Conservation (phyloP, 768 basidiomycete species). For the Mrakia hoshinonis region DNA sequence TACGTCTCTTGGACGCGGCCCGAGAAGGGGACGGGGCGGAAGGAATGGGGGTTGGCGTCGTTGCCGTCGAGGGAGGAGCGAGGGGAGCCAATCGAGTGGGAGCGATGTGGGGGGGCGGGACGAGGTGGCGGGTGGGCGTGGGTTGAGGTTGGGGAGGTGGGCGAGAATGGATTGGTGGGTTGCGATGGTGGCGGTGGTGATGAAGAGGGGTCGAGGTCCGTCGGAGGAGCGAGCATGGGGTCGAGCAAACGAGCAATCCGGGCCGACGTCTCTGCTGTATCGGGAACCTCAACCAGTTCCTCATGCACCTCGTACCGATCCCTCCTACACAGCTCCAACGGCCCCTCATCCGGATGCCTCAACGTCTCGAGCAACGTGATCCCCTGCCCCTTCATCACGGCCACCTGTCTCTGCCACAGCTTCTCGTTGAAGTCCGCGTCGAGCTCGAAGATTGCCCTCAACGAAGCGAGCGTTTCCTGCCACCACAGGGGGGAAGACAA, state of each 20-base stretch:
- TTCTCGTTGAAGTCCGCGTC: constrained; percentile 20
- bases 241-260: not conserved
- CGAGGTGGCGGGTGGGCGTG: not conserved
- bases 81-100: not conserved
- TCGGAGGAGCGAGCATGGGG: not conserved
- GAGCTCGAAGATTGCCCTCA: constrained; percentile 39
- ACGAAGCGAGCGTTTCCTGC: constrained; percentile 72
- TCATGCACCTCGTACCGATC: constrained; percentile 75
- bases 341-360: constrained; percentile 49
- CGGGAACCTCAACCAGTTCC: constrained; percentile 67
- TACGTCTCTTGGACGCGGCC: not conserved
- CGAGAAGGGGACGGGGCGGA: constrained; percentile 8
- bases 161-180: not conserved
- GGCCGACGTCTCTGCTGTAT: constrained; percentile 33
- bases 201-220: not conserved
- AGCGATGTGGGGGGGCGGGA: not conserved
- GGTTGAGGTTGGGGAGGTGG: not conserved
- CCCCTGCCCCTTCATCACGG: constrained; percentile 46
- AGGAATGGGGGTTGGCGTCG: not conserved
- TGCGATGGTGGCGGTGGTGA: too few relatives aligned
- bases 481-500: constrained; percentile 81
- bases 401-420: constrained; percentile 59
- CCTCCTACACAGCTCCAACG: constrained; percentile 77
- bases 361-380: constrained; percentile 20
- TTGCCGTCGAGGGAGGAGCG: not conserved